Percentiles rank a stretch among this genome's conserved stretches.
phyloP scores from a whole-genome alignment of 352 stramenopile species.

The Globisporangium okanoganense region DNA sequence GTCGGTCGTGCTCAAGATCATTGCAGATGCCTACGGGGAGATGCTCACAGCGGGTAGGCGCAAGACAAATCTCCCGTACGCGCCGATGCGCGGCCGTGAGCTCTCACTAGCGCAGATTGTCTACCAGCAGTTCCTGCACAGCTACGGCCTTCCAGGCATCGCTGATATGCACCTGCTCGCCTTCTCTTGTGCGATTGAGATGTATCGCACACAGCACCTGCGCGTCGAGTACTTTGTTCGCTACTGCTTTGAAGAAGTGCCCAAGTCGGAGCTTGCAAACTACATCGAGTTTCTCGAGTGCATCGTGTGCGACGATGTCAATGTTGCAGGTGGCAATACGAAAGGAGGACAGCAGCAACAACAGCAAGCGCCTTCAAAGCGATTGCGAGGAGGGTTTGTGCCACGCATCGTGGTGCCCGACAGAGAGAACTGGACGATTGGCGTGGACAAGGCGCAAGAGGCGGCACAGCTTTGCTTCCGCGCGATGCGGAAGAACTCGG shows the following conservation, averaged over 20 bases:
- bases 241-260: conserved; percentile 74
- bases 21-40: conserved; percentile 71
- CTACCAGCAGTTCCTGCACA: conserved; percentile 81
- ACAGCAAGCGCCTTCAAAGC: conserved; percentile 20
- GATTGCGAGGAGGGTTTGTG: conserved; percentile 31
- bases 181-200: conserved; percentile 66
- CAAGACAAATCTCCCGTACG: conserved; percentile 21
- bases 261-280: conserved; percentile 43
- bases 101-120: conserved; percentile 68
- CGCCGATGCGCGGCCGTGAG: conserved; percentile 21
- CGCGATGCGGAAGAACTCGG: conserved; percentile 62
- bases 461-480: conserved; percentile 63
- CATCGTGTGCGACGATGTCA: conserved; percentile 54
- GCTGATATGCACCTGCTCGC: conserved; percentile 78
- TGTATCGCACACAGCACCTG: conserved; percentile 58
- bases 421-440: conserved; percentile 63
- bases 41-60: conserved; percentile 54
- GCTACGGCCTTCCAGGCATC: conserved; percentile 71
- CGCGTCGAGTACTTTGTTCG: conserved; percentile 73
- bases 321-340: not conserved
- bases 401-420: conserved; percentile 57
- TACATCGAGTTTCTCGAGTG: conserved; percentile 79
- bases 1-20: conserved; percentile 56
- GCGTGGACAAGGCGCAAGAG: conserved; percentile 63
- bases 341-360: not conserved